Evolutionary conservation across 305 asterid species (phyloP), one percentile per base, ranked within the genome.

Genomic region (Fraxinus paxiana): DNA sequence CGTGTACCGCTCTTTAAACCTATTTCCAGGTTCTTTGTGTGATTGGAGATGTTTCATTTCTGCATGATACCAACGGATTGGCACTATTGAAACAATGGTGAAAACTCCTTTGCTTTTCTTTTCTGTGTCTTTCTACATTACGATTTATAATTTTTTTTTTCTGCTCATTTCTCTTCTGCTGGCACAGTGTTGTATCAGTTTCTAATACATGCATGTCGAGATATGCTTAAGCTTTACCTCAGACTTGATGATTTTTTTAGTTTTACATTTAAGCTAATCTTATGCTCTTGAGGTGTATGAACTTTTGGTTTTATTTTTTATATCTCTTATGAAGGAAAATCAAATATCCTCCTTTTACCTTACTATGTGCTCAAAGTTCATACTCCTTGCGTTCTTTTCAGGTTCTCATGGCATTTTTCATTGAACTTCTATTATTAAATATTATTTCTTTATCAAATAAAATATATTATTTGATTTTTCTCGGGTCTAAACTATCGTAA

Each of bases 51-150:
- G 89, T 94, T 88, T 96, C 99, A 61, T 93, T 96, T 86, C 89
- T 96, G 87, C 97, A 96, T 82, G 99, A 96, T 86, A 93, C 98
- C 76, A 96, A 96, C 82, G 99, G 99, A 80, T 80, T 96, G 87
- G 86, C 98, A 37, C 87, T 96, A 41, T 83, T 96, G 80, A 87
- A 84, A 83, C 91, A 93, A 86, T 81, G 92, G 98, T 93, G 91
- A 79, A 41, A 72, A 51, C 37, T 73, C 84, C 41, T 54, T 56
- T 76, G 3, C 28, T 13, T 17, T 46, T 65, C 46, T 51, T 28
- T 81, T 26, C 74, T 4, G 65, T 18, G 38, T 41, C 72, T 12
- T 84, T 74, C 80, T 69, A 81, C 9, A 65, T 33, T 37, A 26
- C 10, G 5, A 43, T 20, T 73, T 56, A 35, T 65, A 71, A 18